These are phyloP conservation scores for Yamadazyma taylorii DNA, from an alignment of 1,139 yeast species.

Conservation along the genomic window DNA sequence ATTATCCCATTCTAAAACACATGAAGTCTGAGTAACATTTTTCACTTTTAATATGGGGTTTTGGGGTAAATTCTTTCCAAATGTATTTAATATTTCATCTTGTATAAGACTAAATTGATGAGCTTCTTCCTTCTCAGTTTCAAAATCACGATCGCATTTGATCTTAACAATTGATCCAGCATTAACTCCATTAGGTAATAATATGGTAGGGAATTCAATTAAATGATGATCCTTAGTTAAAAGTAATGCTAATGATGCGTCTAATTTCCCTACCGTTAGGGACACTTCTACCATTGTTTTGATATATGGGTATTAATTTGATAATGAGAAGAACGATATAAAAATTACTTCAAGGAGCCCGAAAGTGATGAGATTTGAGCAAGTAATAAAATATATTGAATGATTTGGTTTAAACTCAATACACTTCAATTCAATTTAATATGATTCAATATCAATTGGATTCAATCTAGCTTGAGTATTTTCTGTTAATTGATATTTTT, in stretches of 20 bases:
- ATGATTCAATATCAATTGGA: background rate
- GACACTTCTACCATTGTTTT: constrained; percentile 83
- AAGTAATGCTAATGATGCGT: constrained; percentile 88
- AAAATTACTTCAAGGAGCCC: too few relatives aligned
- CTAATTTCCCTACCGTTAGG: constrained; percentile 91
- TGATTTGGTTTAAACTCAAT: too few relatives aligned
- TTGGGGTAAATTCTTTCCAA: constrained; percentile 73
- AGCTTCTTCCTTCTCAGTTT: constrained; percentile 62
- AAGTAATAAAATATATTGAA: too few relatives aligned
- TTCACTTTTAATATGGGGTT: constrained; percentile 68
- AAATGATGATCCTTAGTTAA: constrained; percentile 92
- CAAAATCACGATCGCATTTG: constrained; percentile 77
- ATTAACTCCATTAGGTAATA: constrained; percentile 84
- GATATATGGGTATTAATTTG: too few relatives aligned
- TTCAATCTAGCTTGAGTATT: background rate
- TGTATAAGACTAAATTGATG: constrained; percentile 64
- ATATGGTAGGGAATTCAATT: constrained; percentile 92
- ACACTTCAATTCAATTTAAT: too few relatives aligned
- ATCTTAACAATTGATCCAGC: constrained; percentile 95
- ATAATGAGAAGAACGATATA: too few relatives aligned
- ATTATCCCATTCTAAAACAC: constrained; percentile 93
- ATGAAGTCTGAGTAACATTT: constrained; percentile 91
- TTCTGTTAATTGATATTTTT: background rate
- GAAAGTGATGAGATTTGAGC: too few relatives aligned
- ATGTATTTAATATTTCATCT: constrained; percentile 67